Conservation (phyloP, 139 green algal genomes). For the Tetraselmis chui region DNA sequence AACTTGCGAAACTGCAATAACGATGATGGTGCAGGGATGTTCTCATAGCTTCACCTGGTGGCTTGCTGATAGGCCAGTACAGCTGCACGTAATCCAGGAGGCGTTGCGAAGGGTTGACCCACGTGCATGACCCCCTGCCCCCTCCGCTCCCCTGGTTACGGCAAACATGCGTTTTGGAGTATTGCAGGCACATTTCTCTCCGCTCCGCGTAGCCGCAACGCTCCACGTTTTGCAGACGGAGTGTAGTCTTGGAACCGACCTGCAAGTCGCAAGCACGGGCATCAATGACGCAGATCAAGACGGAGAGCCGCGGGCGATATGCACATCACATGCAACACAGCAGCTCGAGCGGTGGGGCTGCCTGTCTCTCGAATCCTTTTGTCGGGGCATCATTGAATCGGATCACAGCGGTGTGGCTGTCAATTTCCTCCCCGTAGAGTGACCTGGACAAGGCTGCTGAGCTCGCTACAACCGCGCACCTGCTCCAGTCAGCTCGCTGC, state of each 20-base stretch:
- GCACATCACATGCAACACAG: neutral
- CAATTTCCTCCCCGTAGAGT: neutral
- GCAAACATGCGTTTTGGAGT: neutral
- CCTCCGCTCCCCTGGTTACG: neutral
- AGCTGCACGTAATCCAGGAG: neutral
- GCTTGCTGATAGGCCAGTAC: neutral
- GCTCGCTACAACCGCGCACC: neutral
- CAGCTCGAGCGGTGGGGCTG: neutral
- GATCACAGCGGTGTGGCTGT: neutral
- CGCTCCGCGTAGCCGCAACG: neutral
- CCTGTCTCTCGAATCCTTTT: neutral
- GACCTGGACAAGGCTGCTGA: neutral
- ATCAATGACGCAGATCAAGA: too few relatives aligned
- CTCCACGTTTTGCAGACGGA: neutral
- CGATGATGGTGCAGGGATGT: too few relatives aligned
- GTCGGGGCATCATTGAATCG: neutral
- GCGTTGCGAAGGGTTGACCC: neutral
- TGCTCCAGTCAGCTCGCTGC: neutral
- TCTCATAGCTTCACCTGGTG: too few relatives aligned
- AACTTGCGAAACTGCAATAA: too few relatives aligned
- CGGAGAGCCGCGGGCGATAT: too few relatives aligned
- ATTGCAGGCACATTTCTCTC: neutral
- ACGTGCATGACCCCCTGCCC: neutral
- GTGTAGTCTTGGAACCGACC: neutral
- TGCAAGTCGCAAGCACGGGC: neutral